Base-by-base conservation (phyloP, 768 basidiomycete species). In the Mycena leptocephala region DNA sequence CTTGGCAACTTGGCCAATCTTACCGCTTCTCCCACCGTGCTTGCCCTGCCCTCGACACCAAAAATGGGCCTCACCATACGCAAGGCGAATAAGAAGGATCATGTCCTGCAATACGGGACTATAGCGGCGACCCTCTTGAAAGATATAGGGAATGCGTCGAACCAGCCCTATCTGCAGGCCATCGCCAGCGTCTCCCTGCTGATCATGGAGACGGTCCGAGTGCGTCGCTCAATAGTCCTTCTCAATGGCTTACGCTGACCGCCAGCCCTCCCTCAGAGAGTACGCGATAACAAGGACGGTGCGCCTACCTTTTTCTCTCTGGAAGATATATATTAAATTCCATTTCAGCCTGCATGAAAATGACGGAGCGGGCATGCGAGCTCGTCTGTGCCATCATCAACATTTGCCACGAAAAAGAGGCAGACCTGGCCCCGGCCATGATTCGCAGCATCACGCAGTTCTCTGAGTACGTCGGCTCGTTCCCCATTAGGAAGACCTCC, bases 371-470 rank as follows among this genome's bases (percentile, higher is more conserved):
- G 26, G 72, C 72, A 33, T 56, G 67, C 28, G 76, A 77, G 56
- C 76, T 77, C 14, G 68, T 77, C 56, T 61, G 73, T 69, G 76
- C 73, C 24, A 65, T 78, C 9, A 77, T 77, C 69, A 78, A 78
- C 43, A 71, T 78, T 64, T 70, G 67, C 64, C 55, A 64, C 46
- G 69, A 78, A 32, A 51, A 69, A 6, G 69, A 78, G 46, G 73
- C 72, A 16, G 72, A 74, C 26, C 76, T 78, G 16, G 56, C 72
- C 2, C 62, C 76, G 2, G 63, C 53, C 5, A 74, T 77, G 76
- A 46, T 66, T 3, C 67, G 76, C 43, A 74, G 72, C 56, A 70
- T 78, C 43, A 26, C 43, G 24, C 76, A 78, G 24, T 78, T 74
- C 55, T 35, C 69, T 24, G 76, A 78, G 76, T 78, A n/a, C 55